phyloP scores from a whole-genome alignment of 257 asterid genomes.

The Phtheirospermum japonicum region DNA sequence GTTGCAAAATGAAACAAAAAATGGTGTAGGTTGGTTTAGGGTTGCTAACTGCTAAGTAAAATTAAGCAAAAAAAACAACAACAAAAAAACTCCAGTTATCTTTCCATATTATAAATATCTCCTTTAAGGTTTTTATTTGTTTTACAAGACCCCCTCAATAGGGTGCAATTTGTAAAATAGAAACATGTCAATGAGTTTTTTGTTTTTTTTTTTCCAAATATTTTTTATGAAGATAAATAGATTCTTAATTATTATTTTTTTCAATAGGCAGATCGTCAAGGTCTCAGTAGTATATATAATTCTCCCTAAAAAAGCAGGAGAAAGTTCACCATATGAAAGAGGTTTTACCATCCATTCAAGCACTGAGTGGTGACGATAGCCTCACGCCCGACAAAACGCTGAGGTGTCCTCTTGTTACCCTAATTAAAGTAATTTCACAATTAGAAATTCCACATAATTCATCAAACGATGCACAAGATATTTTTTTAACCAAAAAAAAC shows the following conservation, averaged over 20 bases:
- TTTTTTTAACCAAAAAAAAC: background rate
- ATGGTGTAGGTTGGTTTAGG: no score
- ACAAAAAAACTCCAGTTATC: background rate
- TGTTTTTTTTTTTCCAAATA: no score
- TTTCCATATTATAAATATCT: background rate
- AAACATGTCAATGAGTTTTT: background rate
- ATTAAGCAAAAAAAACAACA: no score
- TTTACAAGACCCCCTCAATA: no score
- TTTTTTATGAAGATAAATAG: background rate
- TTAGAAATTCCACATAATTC: slow-evolving; percentile 32
- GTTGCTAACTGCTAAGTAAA: no score
- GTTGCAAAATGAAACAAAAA: no score
- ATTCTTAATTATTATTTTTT: no score
- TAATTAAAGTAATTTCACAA: slow-evolving; percentile 36
- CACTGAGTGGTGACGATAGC: slow-evolving; percentile 92
- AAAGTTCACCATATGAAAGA: slow-evolving; percentile 17
- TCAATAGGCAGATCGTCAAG: background rate
- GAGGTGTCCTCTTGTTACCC: slow-evolving; percentile 99
- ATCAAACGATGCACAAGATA: slow-evolving; percentile 26
- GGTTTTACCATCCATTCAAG: slow-evolving; percentile 87
- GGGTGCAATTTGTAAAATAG: background rate
- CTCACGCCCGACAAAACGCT: slow-evolving; percentile 90
- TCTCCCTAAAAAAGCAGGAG: background rate
- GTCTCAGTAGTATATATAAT: background rate
- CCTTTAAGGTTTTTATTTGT: no score